A percentile compares a stretch with the other conserved stretches of the same genome.
Evolutionary conservation across 345 rosid genomes (phyloP).

Genomic region (Litchi chinensis): DNA sequence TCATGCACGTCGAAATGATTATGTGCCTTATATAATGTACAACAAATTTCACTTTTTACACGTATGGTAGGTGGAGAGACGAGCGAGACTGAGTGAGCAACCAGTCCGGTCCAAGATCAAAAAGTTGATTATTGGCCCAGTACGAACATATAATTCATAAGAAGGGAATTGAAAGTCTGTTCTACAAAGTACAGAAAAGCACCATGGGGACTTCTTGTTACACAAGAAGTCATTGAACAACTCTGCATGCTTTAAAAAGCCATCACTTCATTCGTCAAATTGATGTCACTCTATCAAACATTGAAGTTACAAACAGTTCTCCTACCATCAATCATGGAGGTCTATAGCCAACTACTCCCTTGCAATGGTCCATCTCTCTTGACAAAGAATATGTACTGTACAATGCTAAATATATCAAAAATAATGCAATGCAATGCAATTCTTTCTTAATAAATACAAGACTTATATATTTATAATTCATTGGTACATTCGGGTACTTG

Average conservation of each 20-base stretch:
- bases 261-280: background rate
- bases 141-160: background rate
- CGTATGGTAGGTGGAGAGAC: background rate
- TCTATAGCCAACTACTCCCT: background rate
- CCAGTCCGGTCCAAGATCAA: background rate
- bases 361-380: background rate
- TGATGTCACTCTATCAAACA: background rate
- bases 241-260: background rate
- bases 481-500: too few species aligned
- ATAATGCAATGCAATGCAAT: too few species aligned
- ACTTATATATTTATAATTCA: too few species aligned
- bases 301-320: background rate
- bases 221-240: background rate
- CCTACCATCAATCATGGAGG: conserved; percentile 14
- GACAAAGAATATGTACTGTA: too few species aligned
- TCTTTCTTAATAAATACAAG: too few species aligned
- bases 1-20: too few species aligned
- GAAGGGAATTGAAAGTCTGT: background rate
- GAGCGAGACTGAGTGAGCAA: background rate
- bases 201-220: background rate
- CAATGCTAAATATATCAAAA: too few species aligned
- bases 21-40: background rate
- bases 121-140: background rate
- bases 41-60: background rate
- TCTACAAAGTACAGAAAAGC: background rate